Conservation (phyloP, 2,329 filamentous ascomycete species). For the Colletotrichum limetticola region DNA sequence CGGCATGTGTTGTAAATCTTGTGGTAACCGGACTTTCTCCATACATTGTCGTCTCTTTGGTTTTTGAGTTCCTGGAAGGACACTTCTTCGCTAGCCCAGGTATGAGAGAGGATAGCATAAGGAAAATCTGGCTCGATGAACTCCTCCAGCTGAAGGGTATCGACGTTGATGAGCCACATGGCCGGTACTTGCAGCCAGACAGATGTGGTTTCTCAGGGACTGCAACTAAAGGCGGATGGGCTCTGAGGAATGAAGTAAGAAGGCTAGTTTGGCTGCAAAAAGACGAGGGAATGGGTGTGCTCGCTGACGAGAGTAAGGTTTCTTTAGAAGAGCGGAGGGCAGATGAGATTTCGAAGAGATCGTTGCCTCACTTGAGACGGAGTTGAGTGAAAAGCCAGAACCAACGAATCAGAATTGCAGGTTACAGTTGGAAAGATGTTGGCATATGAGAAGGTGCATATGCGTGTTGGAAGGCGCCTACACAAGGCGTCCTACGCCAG, state of each 20-base stretch:
- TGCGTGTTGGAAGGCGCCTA: not conserved
- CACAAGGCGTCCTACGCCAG: too few species aligned
- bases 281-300: not conserved
- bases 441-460: not conserved
- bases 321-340: not conserved
- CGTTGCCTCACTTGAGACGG: not conserved
- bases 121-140: slow-evolving; percentile 11
- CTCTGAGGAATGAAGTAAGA: too few species aligned
- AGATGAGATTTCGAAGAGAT: not conserved
- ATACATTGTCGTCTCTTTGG: not conserved
- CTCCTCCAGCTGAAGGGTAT: slow-evolving; percentile 3
- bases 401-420: not conserved
- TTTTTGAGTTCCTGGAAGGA: slow-evolving; percentile 2
- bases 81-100: slow-evolving; percentile 34
- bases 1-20: not conserved
- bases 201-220: not conserved
- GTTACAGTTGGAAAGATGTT: not conserved
- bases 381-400: not conserved
- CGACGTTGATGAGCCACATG: slow-evolving; percentile 23
- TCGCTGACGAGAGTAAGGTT: not conserved
- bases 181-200: too few species aligned
- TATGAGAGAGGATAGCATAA: slow-evolving; percentile 38
- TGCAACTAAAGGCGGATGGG: not conserved
- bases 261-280: not conserved
- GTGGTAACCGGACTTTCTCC: not conserved